These are phyloP conservation scores for Theobroma grandiflorum DNA, from an alignment of 441 rosid species.

Conservation along the genomic window DNA sequence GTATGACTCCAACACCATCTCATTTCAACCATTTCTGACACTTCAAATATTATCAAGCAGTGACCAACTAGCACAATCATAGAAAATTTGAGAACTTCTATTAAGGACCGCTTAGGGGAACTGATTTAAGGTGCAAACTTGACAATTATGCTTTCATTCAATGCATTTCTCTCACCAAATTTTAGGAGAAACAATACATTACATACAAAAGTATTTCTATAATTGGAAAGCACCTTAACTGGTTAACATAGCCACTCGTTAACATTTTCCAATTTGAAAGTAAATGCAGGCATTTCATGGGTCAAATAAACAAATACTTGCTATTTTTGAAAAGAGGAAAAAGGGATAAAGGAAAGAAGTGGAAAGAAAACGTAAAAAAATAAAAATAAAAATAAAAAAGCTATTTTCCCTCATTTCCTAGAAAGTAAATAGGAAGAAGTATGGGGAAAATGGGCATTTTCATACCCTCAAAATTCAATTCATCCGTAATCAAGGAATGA, in stretches of 20 bases:
- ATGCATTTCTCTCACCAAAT: not conserved
- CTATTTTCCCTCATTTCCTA: not conserved
- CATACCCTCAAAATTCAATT: not conserved
- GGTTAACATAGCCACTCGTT: not conserved
- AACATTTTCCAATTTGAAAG: not conserved
- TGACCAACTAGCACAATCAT: not conserved
- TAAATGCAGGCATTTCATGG: not conserved
- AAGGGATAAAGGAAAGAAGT: not conserved
- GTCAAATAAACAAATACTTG: not conserved
- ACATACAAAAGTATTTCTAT: not conserved
- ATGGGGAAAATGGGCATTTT: not conserved
- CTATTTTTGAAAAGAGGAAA: not conserved
- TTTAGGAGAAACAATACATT: not conserved
- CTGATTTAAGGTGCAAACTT: not conserved
- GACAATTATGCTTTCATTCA: not conserved
- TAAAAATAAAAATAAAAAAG: no score
- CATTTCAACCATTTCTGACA: not conserved
- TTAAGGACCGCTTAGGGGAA: not conserved
- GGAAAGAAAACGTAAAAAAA: not conserved
- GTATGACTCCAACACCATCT: not conserved
- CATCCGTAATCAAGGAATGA: not conserved
- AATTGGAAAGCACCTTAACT: not conserved
- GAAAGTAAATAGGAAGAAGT: not conserved
- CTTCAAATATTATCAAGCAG: not conserved
- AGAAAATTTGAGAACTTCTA: not conserved